Evolutionary conservation across 2,329 filamentous ascomycete species (phyloP).

Genomic region (Curvularia eragrostidis): DNA sequence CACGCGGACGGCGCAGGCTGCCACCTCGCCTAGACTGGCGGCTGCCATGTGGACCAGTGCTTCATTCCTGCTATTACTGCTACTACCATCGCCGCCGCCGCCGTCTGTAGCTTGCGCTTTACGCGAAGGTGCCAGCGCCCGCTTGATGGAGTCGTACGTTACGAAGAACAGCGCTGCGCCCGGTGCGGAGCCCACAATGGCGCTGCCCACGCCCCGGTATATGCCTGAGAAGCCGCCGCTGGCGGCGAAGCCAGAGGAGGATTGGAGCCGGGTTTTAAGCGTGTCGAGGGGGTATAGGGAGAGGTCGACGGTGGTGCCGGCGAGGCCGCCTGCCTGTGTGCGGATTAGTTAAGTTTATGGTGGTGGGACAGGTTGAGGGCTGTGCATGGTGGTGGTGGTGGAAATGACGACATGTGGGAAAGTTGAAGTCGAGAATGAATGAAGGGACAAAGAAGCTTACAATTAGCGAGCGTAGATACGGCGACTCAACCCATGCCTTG

Average conservation of each 20-base stretch:
- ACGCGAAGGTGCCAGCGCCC: constrained; percentile 22
- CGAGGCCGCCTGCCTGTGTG: constrained; percentile 86
- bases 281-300: constrained; percentile 98
- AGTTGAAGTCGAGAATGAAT: background rate
- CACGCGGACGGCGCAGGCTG: constrained; percentile 89
- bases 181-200: constrained; percentile 88
- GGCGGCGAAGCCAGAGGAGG: constrained; percentile 75
- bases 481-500: constrained; percentile 53
- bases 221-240: constrained; percentile 89
- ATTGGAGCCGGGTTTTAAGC: constrained; percentile 96
- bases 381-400: background rate
- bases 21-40: constrained; percentile 84
- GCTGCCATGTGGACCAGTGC: constrained; percentile 76
- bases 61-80: constrained; percentile 34
- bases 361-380: too few relatives aligned
- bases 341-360: too few relatives aligned
- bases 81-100: too few relatives aligned
- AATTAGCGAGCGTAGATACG: constrained; percentile 56
- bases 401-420: background rate
- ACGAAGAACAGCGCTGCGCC: constrained; percentile 97
- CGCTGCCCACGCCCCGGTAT: constrained; percentile 89
- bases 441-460: constrained; percentile 37
- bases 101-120: too few relatives aligned
- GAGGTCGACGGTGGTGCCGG: constrained; percentile 95
- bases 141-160: constrained; percentile 80